Evolutionary conservation across 306 rosid species (phyloP).

Genomic region (Rosa lucieae): DNA sequence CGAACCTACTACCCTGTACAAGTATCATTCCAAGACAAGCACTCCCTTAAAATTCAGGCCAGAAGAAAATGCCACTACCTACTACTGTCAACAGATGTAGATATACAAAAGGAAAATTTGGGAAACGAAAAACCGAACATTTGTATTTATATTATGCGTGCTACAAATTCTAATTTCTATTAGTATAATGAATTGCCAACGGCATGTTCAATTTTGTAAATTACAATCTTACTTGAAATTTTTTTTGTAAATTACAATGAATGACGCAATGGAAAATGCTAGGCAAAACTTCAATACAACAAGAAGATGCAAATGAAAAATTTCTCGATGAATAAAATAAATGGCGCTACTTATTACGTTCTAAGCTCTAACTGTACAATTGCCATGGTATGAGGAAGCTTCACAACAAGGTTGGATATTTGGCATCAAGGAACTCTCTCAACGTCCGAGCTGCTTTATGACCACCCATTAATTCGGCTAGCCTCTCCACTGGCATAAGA

Average conservation of each 20-base stretch:
- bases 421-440: constrained; percentile 91
- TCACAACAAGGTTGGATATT: constrained; percentile 85
- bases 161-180: background rate
- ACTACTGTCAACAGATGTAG: background rate
- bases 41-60: background rate
- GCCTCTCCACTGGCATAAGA: constrained; percentile 74
- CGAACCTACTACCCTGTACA: no score
- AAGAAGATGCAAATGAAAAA: background rate
- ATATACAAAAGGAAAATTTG: background rate
- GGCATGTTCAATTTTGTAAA: background rate
- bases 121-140: background rate
- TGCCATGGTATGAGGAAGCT: constrained; percentile 3
- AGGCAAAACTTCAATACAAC: background rate
- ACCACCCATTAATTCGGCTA: constrained; percentile 83
- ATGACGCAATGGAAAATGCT: background rate
- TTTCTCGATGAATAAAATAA: background rate
- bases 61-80: background rate
- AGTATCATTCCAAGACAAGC: no score
- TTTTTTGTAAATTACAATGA: background rate
- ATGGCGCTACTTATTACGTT: background rate
- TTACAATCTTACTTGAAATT: background rate
- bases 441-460: constrained; percentile 92
- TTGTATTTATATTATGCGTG: background rate
- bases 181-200: background rate
- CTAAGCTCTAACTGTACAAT: constrained; percentile 9